phyloP scores from a whole-genome alignment of 139 green algal species.

The Tetraselmis striata region DNA sequence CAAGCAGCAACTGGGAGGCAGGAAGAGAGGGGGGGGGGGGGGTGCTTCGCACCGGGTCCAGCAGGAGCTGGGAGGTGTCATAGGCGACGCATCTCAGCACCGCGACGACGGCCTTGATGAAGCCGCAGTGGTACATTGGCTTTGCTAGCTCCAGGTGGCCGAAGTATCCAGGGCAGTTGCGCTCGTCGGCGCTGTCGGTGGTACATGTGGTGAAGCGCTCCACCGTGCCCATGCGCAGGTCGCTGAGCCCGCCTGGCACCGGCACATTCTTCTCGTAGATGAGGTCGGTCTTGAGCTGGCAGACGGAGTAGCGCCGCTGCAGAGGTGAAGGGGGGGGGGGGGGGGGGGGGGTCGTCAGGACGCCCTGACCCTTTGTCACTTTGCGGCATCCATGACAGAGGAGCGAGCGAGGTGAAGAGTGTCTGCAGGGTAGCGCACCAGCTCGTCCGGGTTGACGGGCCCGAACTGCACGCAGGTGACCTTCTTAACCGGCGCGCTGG shows the following conservation, averaged over 20 bases:
- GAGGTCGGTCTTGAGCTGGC: constrained; percentile 68
- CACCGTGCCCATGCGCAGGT: constrained; percentile 91
- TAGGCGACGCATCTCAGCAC: constrained; percentile 92
- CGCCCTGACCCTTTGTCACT: not conserved
- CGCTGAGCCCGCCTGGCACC: constrained; percentile 80
- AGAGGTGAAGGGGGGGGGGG: no score
- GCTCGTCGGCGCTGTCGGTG: constrained; percentile 61
- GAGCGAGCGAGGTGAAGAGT: not conserved
- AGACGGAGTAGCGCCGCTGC: constrained; percentile 85
- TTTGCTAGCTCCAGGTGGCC: constrained; percentile 94
- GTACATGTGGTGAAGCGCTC: constrained; percentile 71
- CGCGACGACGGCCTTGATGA: constrained; percentile 89
- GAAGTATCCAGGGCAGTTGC: constrained; percentile 96
- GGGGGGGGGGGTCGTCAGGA: no score
- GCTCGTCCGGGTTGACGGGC: constrained; percentile 91
- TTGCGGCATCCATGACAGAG: not conserved
- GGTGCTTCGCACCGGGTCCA: constrained; percentile 65
- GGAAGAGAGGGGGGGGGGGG: no score
- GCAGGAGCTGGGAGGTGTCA: constrained; percentile 80
- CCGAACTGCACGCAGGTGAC: constrained; percentile 91
- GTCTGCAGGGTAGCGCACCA: constrained; percentile 65
- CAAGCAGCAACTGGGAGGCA: not conserved
- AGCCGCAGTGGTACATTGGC: constrained; percentile 93
- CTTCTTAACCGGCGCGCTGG: constrained; percentile 60
- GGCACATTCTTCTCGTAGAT: constrained; percentile 88